Evolutionary conservation across 176 grass and related monocot genomes (phyloP).

Genomic region (Oryza meyeriana): DNA sequence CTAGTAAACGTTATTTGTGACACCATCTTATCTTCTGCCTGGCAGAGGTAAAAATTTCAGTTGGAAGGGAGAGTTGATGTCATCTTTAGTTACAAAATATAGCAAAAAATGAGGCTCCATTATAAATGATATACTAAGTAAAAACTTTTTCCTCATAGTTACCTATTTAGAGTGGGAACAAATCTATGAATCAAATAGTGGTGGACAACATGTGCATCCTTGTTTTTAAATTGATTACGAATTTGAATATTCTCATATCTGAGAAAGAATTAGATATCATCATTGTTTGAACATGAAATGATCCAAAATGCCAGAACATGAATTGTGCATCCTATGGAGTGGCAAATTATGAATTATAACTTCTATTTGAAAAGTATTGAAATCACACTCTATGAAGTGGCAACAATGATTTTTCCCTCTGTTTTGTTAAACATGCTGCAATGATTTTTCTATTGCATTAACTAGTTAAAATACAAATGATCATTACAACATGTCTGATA

Average conservation of each 20-base stretch:
- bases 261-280: not conserved
- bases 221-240: not conserved
- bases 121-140: not conserved
- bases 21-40: not conserved
- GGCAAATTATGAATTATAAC: too few relatives aligned
- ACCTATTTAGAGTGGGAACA: not conserved
- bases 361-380: not conserved
- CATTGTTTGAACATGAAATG: not conserved
- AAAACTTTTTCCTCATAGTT: not conserved
- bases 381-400: not conserved
- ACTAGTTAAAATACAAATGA: not conserved
- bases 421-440: not conserved
- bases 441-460: not conserved
- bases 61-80: not conserved
- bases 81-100: conserved; percentile 4
- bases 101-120: not conserved
- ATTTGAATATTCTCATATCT: not conserved
- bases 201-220: not conserved
- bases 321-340: not conserved
- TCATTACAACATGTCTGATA: not conserved
- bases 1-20: not conserved
- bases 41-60: not conserved
- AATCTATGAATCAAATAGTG: not conserved
- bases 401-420: not conserved
- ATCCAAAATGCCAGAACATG: not conserved